Conservation (phyloP, 148 eudicot genomes). For the Vaccinium macrocarpon region DNA sequence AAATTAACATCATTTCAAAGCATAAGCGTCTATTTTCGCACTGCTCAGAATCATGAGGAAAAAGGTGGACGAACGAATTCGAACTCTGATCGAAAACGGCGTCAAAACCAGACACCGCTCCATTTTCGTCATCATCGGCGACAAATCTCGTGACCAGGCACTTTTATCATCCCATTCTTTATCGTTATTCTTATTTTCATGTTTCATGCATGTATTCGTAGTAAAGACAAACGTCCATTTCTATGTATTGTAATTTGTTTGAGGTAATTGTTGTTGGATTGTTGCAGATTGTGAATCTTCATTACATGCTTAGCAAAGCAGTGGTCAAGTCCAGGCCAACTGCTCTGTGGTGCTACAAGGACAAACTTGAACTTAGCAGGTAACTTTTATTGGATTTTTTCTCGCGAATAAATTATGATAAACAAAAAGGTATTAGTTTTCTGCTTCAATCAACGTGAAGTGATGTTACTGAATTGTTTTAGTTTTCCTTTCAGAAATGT, state of each 20-base stretch:
- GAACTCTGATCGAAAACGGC: slow-evolving; percentile 90
- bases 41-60: slow-evolving; percentile 51
- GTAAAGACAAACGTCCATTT: neutral
- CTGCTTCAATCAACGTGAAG: neutral
- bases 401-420: neutral
- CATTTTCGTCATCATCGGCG: slow-evolving; percentile 79
- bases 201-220: neutral
- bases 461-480: neutral
- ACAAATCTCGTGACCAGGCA: slow-evolving; percentile 83
- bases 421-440: neutral
- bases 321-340: slow-evolving; percentile 66
- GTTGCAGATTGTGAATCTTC: slow-evolving; percentile 80
- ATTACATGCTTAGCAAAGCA: slow-evolving; percentile 62
- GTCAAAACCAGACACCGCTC: slow-evolving; percentile 85
- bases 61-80: slow-evolving; percentile 87
- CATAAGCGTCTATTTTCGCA: neutral
- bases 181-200: neutral
- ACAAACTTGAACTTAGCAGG: slow-evolving; percentile 89
- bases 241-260: neutral
- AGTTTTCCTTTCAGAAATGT: neutral
- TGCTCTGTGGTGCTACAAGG: slow-evolving; percentile 90
- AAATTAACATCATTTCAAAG: neutral
- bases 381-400: slow-evolving; percentile 12
- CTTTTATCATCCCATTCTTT: neutral
- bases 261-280: neutral